phyloP scores from a whole-genome alignment of 108 stramenopile genomes.

The Nannochloropsis salina region DNA sequence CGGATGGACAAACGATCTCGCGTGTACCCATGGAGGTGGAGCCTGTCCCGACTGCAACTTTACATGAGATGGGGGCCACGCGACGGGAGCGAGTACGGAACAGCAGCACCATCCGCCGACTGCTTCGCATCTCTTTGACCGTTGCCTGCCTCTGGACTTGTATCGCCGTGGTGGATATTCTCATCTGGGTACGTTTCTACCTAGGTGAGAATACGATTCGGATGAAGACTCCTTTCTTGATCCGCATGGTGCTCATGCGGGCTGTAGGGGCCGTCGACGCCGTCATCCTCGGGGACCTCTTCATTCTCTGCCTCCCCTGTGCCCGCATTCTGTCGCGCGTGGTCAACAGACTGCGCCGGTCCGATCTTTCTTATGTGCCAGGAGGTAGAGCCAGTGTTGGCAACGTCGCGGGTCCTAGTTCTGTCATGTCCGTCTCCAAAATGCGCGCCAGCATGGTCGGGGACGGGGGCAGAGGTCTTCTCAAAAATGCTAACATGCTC shows the following conservation, averaged over 20 bases:
- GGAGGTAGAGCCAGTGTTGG: neutral
- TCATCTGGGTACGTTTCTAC: neutral
- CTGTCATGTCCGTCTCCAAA: neutral
- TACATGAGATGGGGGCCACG: neutral
- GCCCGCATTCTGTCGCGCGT: neutral
- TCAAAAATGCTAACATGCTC: neutral
- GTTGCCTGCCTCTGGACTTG: neutral
- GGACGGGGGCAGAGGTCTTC: neutral
- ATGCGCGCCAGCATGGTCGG: neutral
- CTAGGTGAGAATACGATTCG: neutral
- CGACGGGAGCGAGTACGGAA: constrained; percentile 1
- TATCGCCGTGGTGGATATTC: neutral
- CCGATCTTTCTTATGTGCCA: neutral
- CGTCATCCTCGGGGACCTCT: neutral
- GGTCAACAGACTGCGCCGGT: neutral
- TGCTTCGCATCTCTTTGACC: neutral
- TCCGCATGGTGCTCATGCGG: constrained; percentile 4
- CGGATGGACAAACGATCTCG: neutral
- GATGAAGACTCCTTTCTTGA: neutral
- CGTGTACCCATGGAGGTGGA: neutral
- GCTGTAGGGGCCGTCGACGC: neutral
- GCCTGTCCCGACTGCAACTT: neutral
- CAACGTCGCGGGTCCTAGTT: neutral
- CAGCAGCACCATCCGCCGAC: constrained; percentile 7
- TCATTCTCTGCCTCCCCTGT: constrained; percentile 17